Evolutionary conservation across 768 basidiomycete species (phyloP), one percentile per base, ranked within the genome.

Genomic region (Tulasnella sp.): DNA sequence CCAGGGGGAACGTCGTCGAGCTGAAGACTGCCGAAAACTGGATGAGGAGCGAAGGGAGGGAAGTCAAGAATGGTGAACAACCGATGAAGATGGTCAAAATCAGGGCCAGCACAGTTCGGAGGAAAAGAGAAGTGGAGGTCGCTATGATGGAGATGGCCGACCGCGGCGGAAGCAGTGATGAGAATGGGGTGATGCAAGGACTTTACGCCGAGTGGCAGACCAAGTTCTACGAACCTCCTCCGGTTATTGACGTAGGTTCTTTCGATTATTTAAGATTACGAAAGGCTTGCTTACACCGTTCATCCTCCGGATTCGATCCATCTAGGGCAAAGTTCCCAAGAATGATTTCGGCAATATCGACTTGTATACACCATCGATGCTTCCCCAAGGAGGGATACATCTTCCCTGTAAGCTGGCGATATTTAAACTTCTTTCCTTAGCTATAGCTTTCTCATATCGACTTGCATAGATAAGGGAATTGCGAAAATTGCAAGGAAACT

Each of bases 291-390:
- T 74, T 51, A 48, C 15, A 72, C 37, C 11, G 20, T 13, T 1
- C 74, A 23, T 70, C 20, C 23, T 51, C 57, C 20, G 46, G 18
- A 40, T 70, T 70, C 73, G 55, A 40, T 6, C 40, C 46, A 67
- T 72, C 15, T 55, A 99, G 96, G 97, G 97, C 42, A 90, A 89
- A 83, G 89, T 99, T 40, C 96, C 96, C 7, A 96, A 94, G 85
- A 99, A 99, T 82, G 90, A 91, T 80, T 99, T 97, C 83, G 97
- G 97, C 23, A 99, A 98, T 83, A 93, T 99, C 80, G 97, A 99
- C 85, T 85, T 99, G 35, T 99, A 97, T 83, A 94, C 93, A 35
- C 92, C 94, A 39, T 91, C 94, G 4, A 99, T 99, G 98, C 87
- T 99, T 40, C 98, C 98, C 2, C 85, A 83, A 74, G 98, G 98